phyloP scores from a whole-genome alignment of 2,329 filamentous ascomycete species.

The Calonectria pauciramosa region DNA sequence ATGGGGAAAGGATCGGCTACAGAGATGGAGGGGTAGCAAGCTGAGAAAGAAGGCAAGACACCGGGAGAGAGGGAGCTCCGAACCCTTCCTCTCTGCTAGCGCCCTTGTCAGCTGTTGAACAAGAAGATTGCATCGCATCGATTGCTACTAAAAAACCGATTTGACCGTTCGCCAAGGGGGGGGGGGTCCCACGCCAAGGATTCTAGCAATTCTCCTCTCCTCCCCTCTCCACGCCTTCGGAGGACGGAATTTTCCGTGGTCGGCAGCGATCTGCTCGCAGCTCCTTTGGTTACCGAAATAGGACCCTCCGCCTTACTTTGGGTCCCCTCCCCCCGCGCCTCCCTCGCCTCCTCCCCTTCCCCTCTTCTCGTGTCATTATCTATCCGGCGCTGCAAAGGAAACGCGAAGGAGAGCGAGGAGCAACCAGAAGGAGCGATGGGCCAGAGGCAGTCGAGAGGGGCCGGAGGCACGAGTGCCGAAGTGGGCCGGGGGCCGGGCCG shows the following conservation, averaged over 20 bases:
- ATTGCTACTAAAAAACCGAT: background rate
- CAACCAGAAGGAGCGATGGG: background rate
- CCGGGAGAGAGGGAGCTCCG: background rate
- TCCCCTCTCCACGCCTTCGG: background rate
- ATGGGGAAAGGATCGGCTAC: background rate
- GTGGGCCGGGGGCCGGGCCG: slow-evolving; percentile 33
- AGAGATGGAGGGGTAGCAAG: too few relatives aligned
- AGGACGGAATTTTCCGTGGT: background rate
- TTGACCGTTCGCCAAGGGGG: background rate
- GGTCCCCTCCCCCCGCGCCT: background rate
- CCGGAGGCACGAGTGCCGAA: slow-evolving; percentile 15
- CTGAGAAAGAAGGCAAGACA: too few relatives aligned
- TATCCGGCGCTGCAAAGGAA: background rate
- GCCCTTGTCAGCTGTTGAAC: background rate
- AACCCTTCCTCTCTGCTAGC: background rate
- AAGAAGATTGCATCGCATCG: background rate
- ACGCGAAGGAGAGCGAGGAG: background rate
- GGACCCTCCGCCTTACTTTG: background rate
- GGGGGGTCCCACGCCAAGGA: background rate
- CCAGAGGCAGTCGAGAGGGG: slow-evolving; percentile 5
- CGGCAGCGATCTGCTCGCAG: background rate
- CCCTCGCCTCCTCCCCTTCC: background rate
- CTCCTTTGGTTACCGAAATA: background rate
- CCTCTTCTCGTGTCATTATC: background rate
- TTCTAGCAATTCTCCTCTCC: background rate